Conservation (phyloP, 805 yeast species). For the Kluyveromyces nonfermentans region DNA sequence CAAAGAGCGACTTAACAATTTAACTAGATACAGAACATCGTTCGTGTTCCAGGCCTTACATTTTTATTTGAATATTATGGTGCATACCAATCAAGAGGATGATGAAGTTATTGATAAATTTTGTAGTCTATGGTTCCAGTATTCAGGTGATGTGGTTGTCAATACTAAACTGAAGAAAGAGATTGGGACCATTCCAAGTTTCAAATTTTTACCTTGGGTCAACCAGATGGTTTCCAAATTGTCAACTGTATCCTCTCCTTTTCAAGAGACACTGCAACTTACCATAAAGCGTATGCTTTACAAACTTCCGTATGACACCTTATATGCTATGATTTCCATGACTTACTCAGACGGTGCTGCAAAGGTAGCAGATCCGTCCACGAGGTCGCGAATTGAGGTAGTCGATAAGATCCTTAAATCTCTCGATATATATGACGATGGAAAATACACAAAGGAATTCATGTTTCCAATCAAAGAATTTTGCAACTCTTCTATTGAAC, state of each 20-base stretch:
- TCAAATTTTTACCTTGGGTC: conserved; percentile 68
- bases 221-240: conserved; percentile 73
- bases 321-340: conserved; percentile 54
- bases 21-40: conserved; percentile 31
- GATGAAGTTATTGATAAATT: conserved; percentile 63
- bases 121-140: conserved; percentile 76
- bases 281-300: conserved; percentile 39
- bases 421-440: conserved; percentile 25
- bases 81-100: conserved; percentile 34
- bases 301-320: conserved; percentile 64
- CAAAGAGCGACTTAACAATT: conserved; percentile 33
- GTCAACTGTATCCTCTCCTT: conserved; percentile 37
- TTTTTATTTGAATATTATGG: conserved; percentile 50
- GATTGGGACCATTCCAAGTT: conserved; percentile 40
- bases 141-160: conserved; percentile 36
- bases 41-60: conserved; percentile 47
- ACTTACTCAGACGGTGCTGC: conserved; percentile 34
- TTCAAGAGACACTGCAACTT: conserved; percentile 45
- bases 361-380: conserved; percentile 28
- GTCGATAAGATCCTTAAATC: conserved; percentile 41
- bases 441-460: conserved; percentile 21
- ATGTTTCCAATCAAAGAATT: conserved; percentile 41
- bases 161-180: conserved; percentile 34
- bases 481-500: conserved; percentile 39
- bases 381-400: conserved; percentile 40